These are phyloP conservation scores for Chytriomyces confervae DNA, from an alignment of 192 early-diverging fungal genomes.

Conservation along the genomic window DNA sequence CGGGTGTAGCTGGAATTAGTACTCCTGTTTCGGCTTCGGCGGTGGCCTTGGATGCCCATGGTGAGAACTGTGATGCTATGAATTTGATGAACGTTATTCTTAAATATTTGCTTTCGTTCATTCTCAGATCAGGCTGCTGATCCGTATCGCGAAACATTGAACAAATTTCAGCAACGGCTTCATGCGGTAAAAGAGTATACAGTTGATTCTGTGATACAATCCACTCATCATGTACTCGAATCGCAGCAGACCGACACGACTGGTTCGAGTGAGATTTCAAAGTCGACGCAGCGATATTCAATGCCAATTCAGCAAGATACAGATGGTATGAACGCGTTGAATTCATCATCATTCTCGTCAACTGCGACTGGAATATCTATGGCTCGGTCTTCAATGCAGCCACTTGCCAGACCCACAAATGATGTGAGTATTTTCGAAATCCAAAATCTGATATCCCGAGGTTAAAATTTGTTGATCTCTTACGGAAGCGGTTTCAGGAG, in stretches of 20 bases:
- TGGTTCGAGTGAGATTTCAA: too few relatives aligned
- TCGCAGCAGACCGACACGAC: background rate
- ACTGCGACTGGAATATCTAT: background rate
- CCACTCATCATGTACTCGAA: background rate
- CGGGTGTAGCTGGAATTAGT: background rate
- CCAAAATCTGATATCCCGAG: background rate
- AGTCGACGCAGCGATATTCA: too few relatives aligned
- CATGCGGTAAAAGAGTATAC: background rate
- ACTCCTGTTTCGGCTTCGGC: background rate
- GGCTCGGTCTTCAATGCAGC: slow-evolving; percentile 10
- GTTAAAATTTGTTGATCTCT: slow-evolving; percentile 9
- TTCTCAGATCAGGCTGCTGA: slow-evolving; percentile 13
- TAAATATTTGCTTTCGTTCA: background rate
- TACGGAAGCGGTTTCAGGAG: slow-evolving; percentile 13
- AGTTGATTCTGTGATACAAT: too few relatives aligned
- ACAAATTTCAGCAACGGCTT: slow-evolving; percentile 61
- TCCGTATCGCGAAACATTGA: slow-evolving; percentile 59
- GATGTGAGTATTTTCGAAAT: slow-evolving; percentile 54
- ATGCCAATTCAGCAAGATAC: background rate
- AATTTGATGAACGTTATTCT: background rate
- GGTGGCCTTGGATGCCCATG: background rate
- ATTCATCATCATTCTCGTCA: background rate
- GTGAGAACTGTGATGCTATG: background rate
- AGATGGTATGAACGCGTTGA: background rate
- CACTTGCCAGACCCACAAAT: background rate